phyloP scores from a whole-genome alignment of 208 protist species.

The Leishmania martiniquensis region DNA sequence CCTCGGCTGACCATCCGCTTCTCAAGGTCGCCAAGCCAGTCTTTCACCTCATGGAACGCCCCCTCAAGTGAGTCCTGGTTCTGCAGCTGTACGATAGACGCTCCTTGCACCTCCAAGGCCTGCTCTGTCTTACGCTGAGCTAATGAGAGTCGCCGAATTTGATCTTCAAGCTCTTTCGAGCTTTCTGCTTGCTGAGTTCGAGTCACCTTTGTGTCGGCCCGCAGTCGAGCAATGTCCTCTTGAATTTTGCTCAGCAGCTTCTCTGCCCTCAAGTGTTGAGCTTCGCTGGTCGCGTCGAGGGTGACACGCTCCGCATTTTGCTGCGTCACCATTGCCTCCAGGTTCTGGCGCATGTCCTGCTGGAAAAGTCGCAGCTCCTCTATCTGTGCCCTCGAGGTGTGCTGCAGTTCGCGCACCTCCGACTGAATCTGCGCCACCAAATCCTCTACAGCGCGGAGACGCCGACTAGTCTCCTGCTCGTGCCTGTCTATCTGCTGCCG shows the following conservation, averaged over 20 bases:
- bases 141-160: slow-evolving; percentile 15
- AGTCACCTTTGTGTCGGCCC: slow-evolving; percentile 15
- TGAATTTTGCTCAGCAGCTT: slow-evolving; percentile 11
- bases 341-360: slow-evolving; percentile 2
- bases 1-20: slow-evolving; percentile 55
- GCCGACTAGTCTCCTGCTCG: slow-evolving; percentile 16
- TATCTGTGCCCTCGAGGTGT: not conserved
- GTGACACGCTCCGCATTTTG: slow-evolving; percentile 9
- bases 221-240: slow-evolving; percentile 9
- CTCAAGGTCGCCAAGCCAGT: slow-evolving; percentile 84
- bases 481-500: slow-evolving; percentile 22
- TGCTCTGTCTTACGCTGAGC: slow-evolving; percentile 18
- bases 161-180: slow-evolving; percentile 11
- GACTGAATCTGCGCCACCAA: slow-evolving; percentile 9
- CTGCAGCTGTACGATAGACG: slow-evolving; percentile 42
- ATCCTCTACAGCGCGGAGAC: slow-evolving; percentile 17
- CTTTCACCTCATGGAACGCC: slow-evolving; percentile 79
- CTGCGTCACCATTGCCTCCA: slow-evolving; percentile 4
- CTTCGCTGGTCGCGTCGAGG: not conserved
- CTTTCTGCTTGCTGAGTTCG: slow-evolving; percentile 9
- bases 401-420: slow-evolving; percentile 15
- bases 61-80: slow-evolving; percentile 51
- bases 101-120: slow-evolving; percentile 38
- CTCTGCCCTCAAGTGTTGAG: not conserved
- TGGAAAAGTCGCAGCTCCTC: slow-evolving; percentile 1